phyloP scores from a whole-genome alignment of 2,329 filamentous ascomycete species.

The Paraphaeosphaeria minitans region DNA sequence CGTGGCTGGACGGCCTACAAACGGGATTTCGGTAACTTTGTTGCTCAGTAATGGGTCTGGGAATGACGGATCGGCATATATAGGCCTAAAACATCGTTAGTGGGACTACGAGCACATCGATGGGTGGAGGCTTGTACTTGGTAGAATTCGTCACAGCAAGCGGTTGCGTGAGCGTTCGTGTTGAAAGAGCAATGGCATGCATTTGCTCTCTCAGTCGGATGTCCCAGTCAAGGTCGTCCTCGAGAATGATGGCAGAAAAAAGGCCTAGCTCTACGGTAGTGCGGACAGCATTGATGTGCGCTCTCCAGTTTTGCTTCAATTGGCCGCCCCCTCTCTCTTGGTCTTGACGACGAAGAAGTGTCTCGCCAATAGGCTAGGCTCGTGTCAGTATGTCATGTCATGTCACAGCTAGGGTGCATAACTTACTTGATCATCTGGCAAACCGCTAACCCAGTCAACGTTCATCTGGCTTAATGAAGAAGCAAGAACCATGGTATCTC shows the following conservation, averaged over 20 bases:
- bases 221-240: slow-evolving; percentile 25
- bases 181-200: slow-evolving; percentile 14
- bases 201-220: slow-evolving; percentile 19
- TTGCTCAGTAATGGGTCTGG: slow-evolving; percentile 6
- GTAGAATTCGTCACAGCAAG: neutral
- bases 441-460: slow-evolving; percentile 54
- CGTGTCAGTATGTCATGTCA: neutral
- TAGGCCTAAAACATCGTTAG: neutral
- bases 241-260: slow-evolving; percentile 16
- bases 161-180: slow-evolving; percentile 10
- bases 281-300: slow-evolving; percentile 12
- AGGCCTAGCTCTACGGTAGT: slow-evolving; percentile 6
- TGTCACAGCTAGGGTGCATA: neutral
- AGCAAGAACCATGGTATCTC: slow-evolving; percentile 55
- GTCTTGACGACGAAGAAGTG: neutral
- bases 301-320: slow-evolving; percentile 10
- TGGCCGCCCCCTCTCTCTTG: neutral
- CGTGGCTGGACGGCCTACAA: slow-evolving; percentile 11
- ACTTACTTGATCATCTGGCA: slow-evolving; percentile 34
- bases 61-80: slow-evolving; percentile 15
- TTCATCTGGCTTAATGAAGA: slow-evolving; percentile 52
- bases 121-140: neutral
- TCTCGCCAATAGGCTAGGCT: neutral
- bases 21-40: neutral
- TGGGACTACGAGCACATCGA: neutral